Evolutionary conservation across 805 yeast species (phyloP), one percentile per base, ranked within the genome.

Genomic region (Cyberlindnera xishuangbannaensis): DNA sequence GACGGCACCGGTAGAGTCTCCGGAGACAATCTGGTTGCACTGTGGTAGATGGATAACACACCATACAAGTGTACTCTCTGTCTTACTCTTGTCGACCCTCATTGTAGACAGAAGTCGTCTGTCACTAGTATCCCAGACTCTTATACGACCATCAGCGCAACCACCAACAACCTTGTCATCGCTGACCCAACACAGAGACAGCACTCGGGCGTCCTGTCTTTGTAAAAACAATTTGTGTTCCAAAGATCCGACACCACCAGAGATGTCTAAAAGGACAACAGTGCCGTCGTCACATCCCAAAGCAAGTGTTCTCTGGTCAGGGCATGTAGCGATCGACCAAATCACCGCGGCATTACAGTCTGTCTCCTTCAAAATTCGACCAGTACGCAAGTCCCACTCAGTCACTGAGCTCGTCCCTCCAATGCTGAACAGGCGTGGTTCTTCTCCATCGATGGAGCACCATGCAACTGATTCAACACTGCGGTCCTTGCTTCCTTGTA

Each of bases 241-340:
- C 47, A 90, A 63, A 15, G 71, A 71, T 9, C 95, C 95, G n/a
- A 66, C 67, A 13, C 95, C 96, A 11, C 92, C 95, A 7, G 84
- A 65, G n/a, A 88, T 76, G 51, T 86, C 86, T 13, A 87, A 67
- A 4, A 92, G 57, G 2, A 83, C 95, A 8, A 90, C 87, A 6
- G 85, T 68, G 16, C 98, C 98, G 53, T 88, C 94, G 47, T 92
- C 98, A 58, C 97, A 90, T 4, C 97, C 98, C 1, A 84, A 83
- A 1, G 95, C 85, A 22, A 92, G 62, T 47, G 69, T 75, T 39
- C 69, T 61, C 29, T 79, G 83, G 15, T 70, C 61, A 16, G 70
- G 68, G 43, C 77, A 78, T 15, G 77, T 74, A 5, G 82, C 77
- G 29, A 88, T 59, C 7, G 95, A 83, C 98, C 98, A 92, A 35